Base-by-base conservation (phyloP, 2,329 filamentous ascomycete genomes). In the Monosporascus ibericus region DNA sequence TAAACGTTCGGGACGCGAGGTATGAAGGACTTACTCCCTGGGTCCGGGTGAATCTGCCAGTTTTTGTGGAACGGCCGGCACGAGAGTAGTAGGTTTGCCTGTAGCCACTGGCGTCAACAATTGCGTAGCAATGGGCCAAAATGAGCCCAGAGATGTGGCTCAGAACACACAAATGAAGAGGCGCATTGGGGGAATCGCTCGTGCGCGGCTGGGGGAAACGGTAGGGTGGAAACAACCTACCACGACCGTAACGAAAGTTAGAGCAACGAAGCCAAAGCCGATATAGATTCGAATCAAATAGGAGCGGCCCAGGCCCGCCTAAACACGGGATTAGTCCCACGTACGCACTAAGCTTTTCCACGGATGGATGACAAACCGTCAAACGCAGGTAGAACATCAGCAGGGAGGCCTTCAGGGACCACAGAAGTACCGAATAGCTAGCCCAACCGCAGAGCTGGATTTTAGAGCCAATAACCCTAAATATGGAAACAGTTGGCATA, bases 1-100 rank as follows among this genome's bases (percentile, higher is more conserved):
- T 30, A 11, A 30, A 30, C 11, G 27, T 30, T 30, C 3, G 27
- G 27, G 3, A 30, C 9, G 27, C 27, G 27, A 30, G 27, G 4
- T 48, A 6, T 20, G 25, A 3, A 47, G 17, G 24, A 70, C 73
- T 56, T 60, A 76, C 74, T 78, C n/a, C 76, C 76, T 6, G 78
- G 78, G 48, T 81, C 63, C 0, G 78, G 78, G 55, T 75, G 65
- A 40, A 81, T 80, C 61, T 81, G 78, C 77, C 77, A 81, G 55
- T 80, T 75, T 48, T 71, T 72, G 36, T 68, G 55, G 52, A 80
- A 70, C 0, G 77, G 76, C 51, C 68, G 66, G 57, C 78, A 81
- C 3, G 70, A 70, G 15, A 75, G 66, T 24, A 78, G 68, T 40
- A 80, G 72, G 3, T 74, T 74, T 39, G 71, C 65, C 40, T 44